Conservation (phyloP, 352 stramenopile genomes). For the Pythium folliculosum region DNA sequence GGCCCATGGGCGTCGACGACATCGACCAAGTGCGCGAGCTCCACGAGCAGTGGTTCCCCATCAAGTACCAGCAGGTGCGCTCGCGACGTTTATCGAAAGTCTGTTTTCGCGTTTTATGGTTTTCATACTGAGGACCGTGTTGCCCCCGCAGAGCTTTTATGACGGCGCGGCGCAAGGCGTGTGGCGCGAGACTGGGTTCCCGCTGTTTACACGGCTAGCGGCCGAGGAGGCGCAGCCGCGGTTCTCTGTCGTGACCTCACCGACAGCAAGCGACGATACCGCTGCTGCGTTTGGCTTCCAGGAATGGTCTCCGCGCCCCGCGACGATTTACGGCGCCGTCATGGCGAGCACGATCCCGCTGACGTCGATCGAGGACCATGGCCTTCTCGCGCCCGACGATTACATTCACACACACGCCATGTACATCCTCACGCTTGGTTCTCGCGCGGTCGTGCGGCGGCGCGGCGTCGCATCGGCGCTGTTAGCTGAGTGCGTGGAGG, state of each 20-base stretch:
- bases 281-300: slow-evolving; percentile 19
- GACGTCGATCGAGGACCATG: slow-evolving; percentile 64
- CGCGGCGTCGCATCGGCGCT: slow-evolving; percentile 91
- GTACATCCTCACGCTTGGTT: slow-evolving; percentile 97
- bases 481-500: slow-evolving; percentile 87
- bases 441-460: slow-evolving; percentile 77
- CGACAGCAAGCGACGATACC: slow-evolving; percentile 18
- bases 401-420: slow-evolving; percentile 86
- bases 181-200: slow-evolving; percentile 87
- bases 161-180: slow-evolving; percentile 83
- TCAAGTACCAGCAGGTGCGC: slow-evolving; percentile 92
- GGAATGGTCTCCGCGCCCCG: slow-evolving; percentile 20
- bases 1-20: slow-evolving; percentile 76
- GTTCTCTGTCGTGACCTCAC: neutral
- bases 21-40: slow-evolving; percentile 90
- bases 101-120: neutral
- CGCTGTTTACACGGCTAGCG: slow-evolving; percentile 90
- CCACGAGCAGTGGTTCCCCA: slow-evolving; percentile 97
- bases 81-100: neutral
- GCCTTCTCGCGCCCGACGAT: slow-evolving; percentile 55
- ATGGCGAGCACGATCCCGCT: slow-evolving; percentile 87
- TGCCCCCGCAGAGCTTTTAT: slow-evolving; percentile 86
- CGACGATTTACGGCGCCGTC: slow-evolving; percentile 88
- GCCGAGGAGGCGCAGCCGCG: slow-evolving; percentile 46
- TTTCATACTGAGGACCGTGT: neutral